These are phyloP conservation scores for Trichosanthes cucumerina DNA, from an alignment of 306 rosid genomes.

Conservation along the genomic window DNA sequence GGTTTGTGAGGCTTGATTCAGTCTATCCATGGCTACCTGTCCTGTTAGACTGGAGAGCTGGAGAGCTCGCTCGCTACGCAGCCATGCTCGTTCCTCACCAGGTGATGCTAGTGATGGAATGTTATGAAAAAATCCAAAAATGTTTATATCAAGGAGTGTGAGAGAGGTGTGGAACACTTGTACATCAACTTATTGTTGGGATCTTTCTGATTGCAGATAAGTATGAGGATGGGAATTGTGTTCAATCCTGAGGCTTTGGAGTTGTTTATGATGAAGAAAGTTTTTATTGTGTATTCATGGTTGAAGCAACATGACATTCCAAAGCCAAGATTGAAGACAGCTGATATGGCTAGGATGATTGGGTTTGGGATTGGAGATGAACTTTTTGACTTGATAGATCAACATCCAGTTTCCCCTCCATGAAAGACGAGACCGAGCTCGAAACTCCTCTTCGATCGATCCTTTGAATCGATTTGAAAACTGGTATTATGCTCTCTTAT, in stretches of 20 bases:
- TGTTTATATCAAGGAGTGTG: not conserved
- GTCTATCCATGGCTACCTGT: conserved; percentile 87
- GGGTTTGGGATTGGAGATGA: conserved; percentile 91
- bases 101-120: conserved; percentile 29
- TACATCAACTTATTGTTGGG: not conserved
- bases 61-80: conserved; percentile 87
- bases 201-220: conserved; percentile 43
- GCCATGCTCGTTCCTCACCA: conserved; percentile 98
- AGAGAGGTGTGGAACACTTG: not conserved
- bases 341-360: conserved; percentile 95
- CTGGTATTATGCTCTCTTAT: not conserved
- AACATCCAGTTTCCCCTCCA: conserved; percentile 36
- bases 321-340: conserved; percentile 57
- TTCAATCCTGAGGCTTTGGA: conserved; percentile 92
- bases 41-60: conserved; percentile 85
- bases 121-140: not conserved
- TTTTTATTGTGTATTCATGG: conserved; percentile 72
- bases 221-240: conserved; percentile 79
- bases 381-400: conserved; percentile 56
- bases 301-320: conserved; percentile 73
- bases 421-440: not conserved
- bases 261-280: conserved; percentile 73
- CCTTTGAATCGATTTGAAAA: not conserved
- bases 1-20: conserved; percentile 94
- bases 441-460: not conserved